Conservation (phyloP, 2,329 filamentous ascomycete genomes). For the Pyrenochaeta sp. region DNA sequence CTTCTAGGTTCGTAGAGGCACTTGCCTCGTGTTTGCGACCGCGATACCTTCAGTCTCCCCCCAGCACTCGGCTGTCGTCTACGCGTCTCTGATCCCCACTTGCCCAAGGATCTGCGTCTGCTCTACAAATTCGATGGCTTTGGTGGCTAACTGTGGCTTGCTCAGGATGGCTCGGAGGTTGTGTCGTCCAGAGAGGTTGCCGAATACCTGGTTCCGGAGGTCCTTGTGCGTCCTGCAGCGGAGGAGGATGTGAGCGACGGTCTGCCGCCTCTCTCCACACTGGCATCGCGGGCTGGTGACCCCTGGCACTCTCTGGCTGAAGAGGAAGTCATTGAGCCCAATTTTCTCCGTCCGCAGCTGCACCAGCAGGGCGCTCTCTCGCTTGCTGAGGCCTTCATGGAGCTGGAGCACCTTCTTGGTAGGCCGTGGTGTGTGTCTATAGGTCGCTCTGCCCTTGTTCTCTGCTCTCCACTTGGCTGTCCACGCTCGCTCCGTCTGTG, state of each 20-base stretch:
- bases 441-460: slow-evolving; percentile 14
- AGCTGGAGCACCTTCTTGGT: slow-evolving; percentile 22
- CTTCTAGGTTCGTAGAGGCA: slow-evolving; percentile 6
- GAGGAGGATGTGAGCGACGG: slow-evolving; percentile 22
- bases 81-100: slow-evolving; percentile 16
- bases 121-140: slow-evolving; percentile 26
- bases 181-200: slow-evolving; percentile 19
- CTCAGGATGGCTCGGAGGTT: slow-evolving; percentile 20
- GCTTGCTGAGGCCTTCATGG: slow-evolving; percentile 20
- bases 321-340: slow-evolving; percentile 24
- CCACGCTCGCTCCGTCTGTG: slow-evolving; percentile 5
- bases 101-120: slow-evolving; percentile 32
- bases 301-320: slow-evolving; percentile 13
- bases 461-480: slow-evolving; percentile 8
- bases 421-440: slow-evolving; percentile 13
- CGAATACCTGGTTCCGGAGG: slow-evolving; percentile 22
- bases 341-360: slow-evolving; percentile 25
- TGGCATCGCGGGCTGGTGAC: slow-evolving; percentile 16
- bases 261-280: slow-evolving; percentile 24
- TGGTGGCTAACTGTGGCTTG: slow-evolving; percentile 21
- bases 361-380: slow-evolving; percentile 20
- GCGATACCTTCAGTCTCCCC: slow-evolving; percentile 23
- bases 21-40: slow-evolving; percentile 9
- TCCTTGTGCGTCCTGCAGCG: slow-evolving; percentile 16
- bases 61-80: slow-evolving; percentile 19